Conservation (phyloP, 768 basidiomycete genomes). For the Trametes sanguinea region DNA sequence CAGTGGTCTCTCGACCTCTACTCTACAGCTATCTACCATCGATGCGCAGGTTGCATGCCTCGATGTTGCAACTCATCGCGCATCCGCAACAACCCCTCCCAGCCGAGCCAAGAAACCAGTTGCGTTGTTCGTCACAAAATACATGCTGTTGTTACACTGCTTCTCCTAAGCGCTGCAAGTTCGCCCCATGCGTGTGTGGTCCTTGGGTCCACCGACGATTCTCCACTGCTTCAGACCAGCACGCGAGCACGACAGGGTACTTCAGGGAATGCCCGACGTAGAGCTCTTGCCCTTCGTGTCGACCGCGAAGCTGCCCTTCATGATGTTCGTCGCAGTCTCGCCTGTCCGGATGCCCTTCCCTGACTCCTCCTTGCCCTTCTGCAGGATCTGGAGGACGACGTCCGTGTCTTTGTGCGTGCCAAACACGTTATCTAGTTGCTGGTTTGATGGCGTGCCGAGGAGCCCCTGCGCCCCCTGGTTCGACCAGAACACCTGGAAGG, state of each 20-base stretch:
- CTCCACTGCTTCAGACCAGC: neutral
- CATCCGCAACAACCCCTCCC: neutral
- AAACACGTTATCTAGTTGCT: constrained; percentile 78
- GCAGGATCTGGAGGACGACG: constrained; percentile 58
- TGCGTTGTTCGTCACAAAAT: neutral
- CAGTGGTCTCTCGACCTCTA: neutral
- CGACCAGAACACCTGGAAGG: constrained; percentile 72
- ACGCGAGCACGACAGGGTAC: neutral
- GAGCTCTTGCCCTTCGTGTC: constrained; percentile 45
- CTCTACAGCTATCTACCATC: neutral
- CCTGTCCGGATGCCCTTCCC: constrained; percentile 46
- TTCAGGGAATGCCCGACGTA: constrained; percentile 16
- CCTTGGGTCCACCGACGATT: neutral
- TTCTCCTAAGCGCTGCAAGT: neutral
- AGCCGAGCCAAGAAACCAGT: neutral
- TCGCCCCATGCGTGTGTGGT: neutral
- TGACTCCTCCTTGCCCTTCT: constrained; percentile 61
- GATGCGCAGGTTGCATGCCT: neutral
- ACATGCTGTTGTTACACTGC: constrained; percentile 15
- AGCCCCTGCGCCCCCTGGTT: constrained; percentile 78
- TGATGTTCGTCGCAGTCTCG: constrained; percentile 24
- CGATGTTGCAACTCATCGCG: no score
- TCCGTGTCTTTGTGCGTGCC: constrained; percentile 65
- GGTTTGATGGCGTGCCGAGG: constrained; percentile 73
- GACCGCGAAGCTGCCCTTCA: constrained; percentile 39